These are phyloP conservation scores for Psilocybe azurescens DNA, from an alignment of 768 basidiomycete genomes.

Conservation along the genomic window DNA sequence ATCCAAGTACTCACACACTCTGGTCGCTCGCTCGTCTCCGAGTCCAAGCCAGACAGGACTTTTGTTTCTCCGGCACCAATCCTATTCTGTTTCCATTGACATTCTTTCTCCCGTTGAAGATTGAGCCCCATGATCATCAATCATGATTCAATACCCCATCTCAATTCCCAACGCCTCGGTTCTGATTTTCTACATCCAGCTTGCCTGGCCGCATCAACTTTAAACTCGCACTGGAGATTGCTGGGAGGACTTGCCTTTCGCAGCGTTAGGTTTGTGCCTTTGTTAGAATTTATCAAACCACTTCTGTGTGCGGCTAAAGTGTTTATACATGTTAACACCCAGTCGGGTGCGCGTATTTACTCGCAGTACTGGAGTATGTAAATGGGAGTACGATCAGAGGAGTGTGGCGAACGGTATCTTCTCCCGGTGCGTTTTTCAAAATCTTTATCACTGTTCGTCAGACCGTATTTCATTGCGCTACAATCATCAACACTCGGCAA, in stretches of 20 bases:
- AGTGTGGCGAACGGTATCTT: no score
- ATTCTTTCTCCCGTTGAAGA: not conserved
- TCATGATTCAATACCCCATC: not conserved
- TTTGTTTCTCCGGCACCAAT: not conserved
- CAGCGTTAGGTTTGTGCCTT: slow-evolving; percentile 2
- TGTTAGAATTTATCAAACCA: not conserved
- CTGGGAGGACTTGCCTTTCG: slow-evolving; percentile 10
- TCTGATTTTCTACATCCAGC: not conserved
- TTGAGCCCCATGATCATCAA: not conserved
- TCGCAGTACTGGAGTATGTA: no score
- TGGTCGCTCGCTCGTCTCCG: no score
- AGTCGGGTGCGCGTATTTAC: no score
- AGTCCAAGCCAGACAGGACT: not conserved
- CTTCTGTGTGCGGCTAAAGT: not conserved
- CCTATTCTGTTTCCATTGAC: not conserved
- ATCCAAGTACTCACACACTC: not conserved
- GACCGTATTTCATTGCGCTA: no score
- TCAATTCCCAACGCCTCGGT: not conserved
- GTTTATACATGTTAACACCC: no score
- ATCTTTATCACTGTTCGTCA: no score
- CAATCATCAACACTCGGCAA: no score
- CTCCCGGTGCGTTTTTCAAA: no score
- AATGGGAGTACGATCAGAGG: no score
- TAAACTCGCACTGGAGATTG: not conserved
- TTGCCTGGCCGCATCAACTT: not conserved